These are phyloP conservation scores for Saturnispora dispora DNA, from an alignment of 805 yeast species.

Conservation along the genomic window DNA sequence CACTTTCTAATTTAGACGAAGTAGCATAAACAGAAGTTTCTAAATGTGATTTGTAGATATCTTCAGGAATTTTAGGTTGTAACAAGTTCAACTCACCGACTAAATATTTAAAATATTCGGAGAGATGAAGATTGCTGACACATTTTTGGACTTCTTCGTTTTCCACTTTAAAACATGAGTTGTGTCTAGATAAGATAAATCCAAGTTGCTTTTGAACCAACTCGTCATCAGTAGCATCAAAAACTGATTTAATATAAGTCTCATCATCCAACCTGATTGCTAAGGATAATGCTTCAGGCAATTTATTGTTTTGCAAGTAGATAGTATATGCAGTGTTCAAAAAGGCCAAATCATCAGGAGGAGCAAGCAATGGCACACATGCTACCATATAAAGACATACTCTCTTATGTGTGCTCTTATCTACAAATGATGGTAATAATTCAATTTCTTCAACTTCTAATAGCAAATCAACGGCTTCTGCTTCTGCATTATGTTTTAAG, in stretches of 20 bases:
- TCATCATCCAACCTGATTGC: slow-evolving; percentile 88
- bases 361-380: slow-evolving; percentile 93
- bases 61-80: slow-evolving; percentile 91
- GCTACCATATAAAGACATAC: slow-evolving; percentile 92
- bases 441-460: slow-evolving; percentile 85
- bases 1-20: slow-evolving; percentile 65
- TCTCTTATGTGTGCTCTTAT: slow-evolving; percentile 72
- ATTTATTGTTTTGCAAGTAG: slow-evolving; percentile 66
- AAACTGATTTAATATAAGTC: slow-evolving; percentile 65
- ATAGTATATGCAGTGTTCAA: slow-evolving; percentile 83
- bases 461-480: slow-evolving; percentile 92
- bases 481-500: slow-evolving; percentile 92
- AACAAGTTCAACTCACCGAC: slow-evolving; percentile 80
- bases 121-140: slow-evolving; percentile 67
- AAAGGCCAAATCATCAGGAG: slow-evolving; percentile 84
- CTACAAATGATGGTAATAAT: slow-evolving; percentile 74
- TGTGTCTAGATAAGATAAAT: slow-evolving; percentile 79
- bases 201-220: slow-evolving; percentile 84
- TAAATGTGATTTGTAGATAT: slow-evolving; percentile 82
- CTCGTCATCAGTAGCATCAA: slow-evolving; percentile 67
- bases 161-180: slow-evolving; percentile 65
- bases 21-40: slow-evolving; percentile 54
- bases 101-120: slow-evolving; percentile 71
- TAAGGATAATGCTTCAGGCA: slow-evolving; percentile 82
- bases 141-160: slow-evolving; percentile 73